Conservation (phyloP, 768 basidiomycete species). For the Hirschioporus abietinus region DNA sequence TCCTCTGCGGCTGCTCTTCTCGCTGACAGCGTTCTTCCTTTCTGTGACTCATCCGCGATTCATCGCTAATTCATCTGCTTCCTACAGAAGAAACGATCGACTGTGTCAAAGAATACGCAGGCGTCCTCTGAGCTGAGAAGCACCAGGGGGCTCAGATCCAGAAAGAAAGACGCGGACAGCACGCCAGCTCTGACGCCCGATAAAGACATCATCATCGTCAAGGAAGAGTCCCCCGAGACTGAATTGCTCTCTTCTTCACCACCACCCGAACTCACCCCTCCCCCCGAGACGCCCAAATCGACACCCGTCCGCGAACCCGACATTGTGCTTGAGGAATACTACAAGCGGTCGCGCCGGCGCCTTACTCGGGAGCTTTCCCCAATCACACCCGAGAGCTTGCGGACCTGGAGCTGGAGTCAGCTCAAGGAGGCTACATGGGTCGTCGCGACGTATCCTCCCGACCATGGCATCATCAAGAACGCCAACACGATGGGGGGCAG, state of each 20-base stretch:
- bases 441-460: slow-evolving; percentile 3
- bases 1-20: too few species aligned
- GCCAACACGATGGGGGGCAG: not conserved
- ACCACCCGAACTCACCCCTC: not conserved
- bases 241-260: slow-evolving; percentile 3
- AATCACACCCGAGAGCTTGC: slow-evolving; percentile 23
- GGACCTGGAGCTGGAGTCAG: slow-evolving; percentile 30
- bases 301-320: slow-evolving; percentile 22
- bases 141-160: not conserved
- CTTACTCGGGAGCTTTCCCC: slow-evolving; percentile 18
- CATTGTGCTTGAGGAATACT: slow-evolving; percentile 20
- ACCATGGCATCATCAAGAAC: not conserved
- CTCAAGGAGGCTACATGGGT: slow-evolving; percentile 25
- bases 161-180: slow-evolving; percentile 10
- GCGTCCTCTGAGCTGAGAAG: not conserved
- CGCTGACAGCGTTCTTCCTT: too few species aligned
- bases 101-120: not conserved
- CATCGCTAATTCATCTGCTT: not conserved
- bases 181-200: slow-evolving; percentile 34
- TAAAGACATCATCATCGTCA: slow-evolving; percentile 23
- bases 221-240: slow-evolving; percentile 21
- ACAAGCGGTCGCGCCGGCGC: slow-evolving; percentile 20
- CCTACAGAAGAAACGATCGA: not conserved
- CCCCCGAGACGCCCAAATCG: slow-evolving; percentile 1
- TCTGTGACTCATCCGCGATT: not conserved